Percentiles rank a stretch among this genome's conserved stretches.
These are phyloP conservation scores for Saturnispora zaruensis DNA, from an alignment of 805 yeast genomes.

Conservation along the genomic window DNA sequence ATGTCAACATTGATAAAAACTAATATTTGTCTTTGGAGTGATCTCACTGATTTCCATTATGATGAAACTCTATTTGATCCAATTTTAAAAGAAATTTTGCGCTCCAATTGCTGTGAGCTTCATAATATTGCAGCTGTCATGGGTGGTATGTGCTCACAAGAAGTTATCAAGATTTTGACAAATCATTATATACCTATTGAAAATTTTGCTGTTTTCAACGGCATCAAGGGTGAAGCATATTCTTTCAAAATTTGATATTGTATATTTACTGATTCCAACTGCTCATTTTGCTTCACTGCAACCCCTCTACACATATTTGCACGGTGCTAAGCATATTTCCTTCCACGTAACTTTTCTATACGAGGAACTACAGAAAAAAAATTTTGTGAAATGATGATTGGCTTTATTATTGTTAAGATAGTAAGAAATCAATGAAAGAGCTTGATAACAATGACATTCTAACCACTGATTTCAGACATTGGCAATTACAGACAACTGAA, in stretches of 20 bases:
- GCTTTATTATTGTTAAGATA: too few species aligned
- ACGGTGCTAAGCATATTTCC: background rate
- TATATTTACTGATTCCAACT: too few species aligned
- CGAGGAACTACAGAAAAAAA: background rate
- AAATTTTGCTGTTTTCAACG: conserved; percentile 67
- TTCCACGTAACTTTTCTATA: background rate
- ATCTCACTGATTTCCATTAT: background rate
- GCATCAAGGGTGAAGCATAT: conserved; percentile 42
- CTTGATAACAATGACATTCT: conserved; percentile 56
- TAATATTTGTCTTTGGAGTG: conserved; percentile 15
- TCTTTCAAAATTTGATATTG: background rate
- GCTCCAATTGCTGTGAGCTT: conserved; percentile 36
- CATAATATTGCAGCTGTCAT: conserved; percentile 58
- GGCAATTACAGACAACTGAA: conserved; percentile 67
- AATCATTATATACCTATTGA: conserved; percentile 75
- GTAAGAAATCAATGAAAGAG: background rate
- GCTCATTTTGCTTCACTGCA: too few species aligned
- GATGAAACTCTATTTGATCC: conserved; percentile 23
- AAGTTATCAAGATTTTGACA: conserved; percentile 64
- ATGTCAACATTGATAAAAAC: conserved; percentile 22
- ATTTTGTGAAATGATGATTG: background rate
- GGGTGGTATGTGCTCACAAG: conserved; percentile 87
- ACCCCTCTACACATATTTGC: too few species aligned
- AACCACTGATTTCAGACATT: conserved; percentile 56
- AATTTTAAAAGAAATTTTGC: conserved; percentile 33